Evolutionary conservation across 75 land plant genomes (phyloP), one percentile per base, ranked within the genome.

Genomic region (Pseudotsuga menziesii): DNA sequence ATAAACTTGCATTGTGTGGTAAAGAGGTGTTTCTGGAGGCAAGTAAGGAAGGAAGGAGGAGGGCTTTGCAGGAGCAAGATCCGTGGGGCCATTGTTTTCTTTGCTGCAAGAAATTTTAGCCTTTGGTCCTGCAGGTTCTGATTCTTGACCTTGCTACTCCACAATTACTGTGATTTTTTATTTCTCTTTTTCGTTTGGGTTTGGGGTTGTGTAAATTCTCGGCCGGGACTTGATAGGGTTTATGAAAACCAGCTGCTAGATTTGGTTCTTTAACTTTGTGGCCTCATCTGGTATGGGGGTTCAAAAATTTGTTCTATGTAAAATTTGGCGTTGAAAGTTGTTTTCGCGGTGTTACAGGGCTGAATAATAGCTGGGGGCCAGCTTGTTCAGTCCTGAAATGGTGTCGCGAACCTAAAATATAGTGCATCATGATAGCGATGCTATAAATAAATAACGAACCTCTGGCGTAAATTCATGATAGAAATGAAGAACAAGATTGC

Each of bases 91-190:
- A 7, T 48, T 48, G 54, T 48, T 48, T 48, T 48, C 54, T 48
- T 48, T 12, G 54, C 12, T 2, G 9, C 54, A 9, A 9, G 12
- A 48, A 9, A 1, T 1, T 41, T 69, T 41, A 69, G 52, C 41
- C 41, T 41, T 69, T 39, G 52, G 72, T 20, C 75, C 75, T 73
- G 75, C 75, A 73, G 57, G 75, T 73, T 73, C 75, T 73, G 75
- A 73, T 25, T 73, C 75, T 73, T 56, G 75, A 73, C 75, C 75
- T 73, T 73, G 75, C 75, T 73, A 55, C 57, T 52, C 75, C 15
- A 9, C 58, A 48, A 12, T 54, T 9, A 19, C 7, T 73, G 39
- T 26, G 3, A 13, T 16, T 8, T 54, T 12, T 48, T 5, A 3
- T 54, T 73, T 54, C 14, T 20, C 0, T 23, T 6, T 56, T 56